Evolutionary conservation across 108 stramenopile genomes (phyloP).

Genomic region (Cyclotella choctawhatcheeana): DNA sequence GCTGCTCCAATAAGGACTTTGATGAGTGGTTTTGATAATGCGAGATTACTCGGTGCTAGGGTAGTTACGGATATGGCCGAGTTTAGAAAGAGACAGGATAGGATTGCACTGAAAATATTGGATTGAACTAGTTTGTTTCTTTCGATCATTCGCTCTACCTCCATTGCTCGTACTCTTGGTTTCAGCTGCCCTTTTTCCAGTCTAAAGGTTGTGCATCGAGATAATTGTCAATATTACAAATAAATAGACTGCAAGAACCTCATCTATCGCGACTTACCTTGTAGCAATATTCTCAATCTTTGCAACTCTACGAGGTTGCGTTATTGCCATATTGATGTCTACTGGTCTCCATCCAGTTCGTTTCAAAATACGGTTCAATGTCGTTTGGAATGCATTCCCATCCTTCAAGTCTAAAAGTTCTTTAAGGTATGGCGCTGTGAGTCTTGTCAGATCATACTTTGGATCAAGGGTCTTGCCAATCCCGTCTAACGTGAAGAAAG

Average conservation of each 20-base stretch:
- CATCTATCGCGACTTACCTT: slow-evolving; percentile 47
- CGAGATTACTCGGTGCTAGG: slow-evolving; percentile 60
- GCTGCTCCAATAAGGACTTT: slow-evolving; percentile 68
- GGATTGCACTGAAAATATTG: slow-evolving; percentile 77
- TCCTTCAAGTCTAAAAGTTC: slow-evolving; percentile 95
- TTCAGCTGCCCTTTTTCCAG: slow-evolving; percentile 94
- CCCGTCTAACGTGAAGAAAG: slow-evolving; percentile 97
- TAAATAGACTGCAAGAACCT: not conserved
- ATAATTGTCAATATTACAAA: not conserved
- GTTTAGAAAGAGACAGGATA: slow-evolving; percentile 77
- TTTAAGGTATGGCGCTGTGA: slow-evolving; percentile 93
- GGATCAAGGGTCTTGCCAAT: slow-evolving; percentile 96
- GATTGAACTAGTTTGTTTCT: slow-evolving; percentile 83
- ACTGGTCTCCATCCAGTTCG: slow-evolving; percentile 85
- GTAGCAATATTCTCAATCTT: slow-evolving; percentile 81
- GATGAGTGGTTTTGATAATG: slow-evolving; percentile 46
- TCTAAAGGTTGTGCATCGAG: slow-evolving; percentile 16
- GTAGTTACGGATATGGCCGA: slow-evolving; percentile 63
- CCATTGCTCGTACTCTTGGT: slow-evolving; percentile 90
- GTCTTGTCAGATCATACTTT: slow-evolving; percentile 91
- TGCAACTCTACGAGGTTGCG: slow-evolving; percentile 85
- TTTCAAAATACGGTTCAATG: slow-evolving; percentile 79
- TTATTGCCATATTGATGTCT: slow-evolving; percentile 84
- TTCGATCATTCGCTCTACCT: slow-evolving; percentile 89
- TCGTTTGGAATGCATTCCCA: slow-evolving; percentile 88